These are phyloP conservation scores for Penicillium angulare DNA, from an alignment of 495 filamentous ascomycete genomes.

Conservation along the genomic window DNA sequence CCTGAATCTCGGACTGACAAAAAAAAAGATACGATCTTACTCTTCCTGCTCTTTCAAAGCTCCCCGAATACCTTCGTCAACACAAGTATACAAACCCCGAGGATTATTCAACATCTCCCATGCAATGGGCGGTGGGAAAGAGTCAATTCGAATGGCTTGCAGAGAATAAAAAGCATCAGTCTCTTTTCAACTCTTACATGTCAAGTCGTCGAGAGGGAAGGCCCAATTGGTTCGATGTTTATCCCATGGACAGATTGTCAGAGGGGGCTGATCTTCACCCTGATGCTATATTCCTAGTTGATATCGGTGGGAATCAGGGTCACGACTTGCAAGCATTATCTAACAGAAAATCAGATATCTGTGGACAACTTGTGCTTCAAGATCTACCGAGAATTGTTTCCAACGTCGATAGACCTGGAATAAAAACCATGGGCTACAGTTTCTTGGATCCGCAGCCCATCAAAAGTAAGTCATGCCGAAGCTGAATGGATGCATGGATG, in stretches of 20 bases:
- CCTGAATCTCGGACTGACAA: conserved; percentile 2
- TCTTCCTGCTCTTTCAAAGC: conserved; percentile 10
- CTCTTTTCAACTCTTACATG: conserved; percentile 43
- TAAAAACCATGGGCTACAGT: conserved; percentile 11
- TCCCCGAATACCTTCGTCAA: conserved; percentile 18
- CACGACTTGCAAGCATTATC: conserved; percentile 40
- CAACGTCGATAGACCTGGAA: background rate
- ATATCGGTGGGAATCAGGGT: conserved; percentile 48
- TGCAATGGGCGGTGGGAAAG: conserved; percentile 10
- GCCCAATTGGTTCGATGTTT: conserved; percentile 42
- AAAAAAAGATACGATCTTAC: conserved; percentile 13
- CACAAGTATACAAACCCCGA: conserved; percentile 17
- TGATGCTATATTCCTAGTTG: conserved; percentile 34
- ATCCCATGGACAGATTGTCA: conserved; percentile 37
- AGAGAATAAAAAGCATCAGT: conserved; percentile 3
- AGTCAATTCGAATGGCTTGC: conserved; percentile 17
- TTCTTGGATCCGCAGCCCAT: conserved; percentile 17
- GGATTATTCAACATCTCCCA: conserved; percentile 10
- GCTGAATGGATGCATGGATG: too few relatives aligned
- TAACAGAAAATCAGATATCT: background rate
- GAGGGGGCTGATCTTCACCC: conserved; percentile 10
- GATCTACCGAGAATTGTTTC: conserved; percentile 9
- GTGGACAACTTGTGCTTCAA: conserved; percentile 10
- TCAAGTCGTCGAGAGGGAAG: conserved; percentile 36
- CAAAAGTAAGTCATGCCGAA: conserved; percentile 4